phyloP scores from a whole-genome alignment of 2,329 filamentous ascomycete species.

The Ophiostoma montium region DNA sequence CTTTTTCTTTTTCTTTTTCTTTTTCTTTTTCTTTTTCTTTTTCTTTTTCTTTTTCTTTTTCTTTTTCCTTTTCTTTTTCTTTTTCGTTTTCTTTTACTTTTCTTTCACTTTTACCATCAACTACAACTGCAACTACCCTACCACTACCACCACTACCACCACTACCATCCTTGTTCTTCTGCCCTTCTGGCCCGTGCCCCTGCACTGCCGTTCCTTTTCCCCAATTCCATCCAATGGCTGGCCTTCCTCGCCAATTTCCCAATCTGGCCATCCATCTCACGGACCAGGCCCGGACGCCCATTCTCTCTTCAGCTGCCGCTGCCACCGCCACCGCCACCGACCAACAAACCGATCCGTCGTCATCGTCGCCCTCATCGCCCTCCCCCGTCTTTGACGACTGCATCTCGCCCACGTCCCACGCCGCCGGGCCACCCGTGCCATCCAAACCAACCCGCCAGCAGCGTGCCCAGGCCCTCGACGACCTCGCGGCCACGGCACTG shows the following conservation, averaged over 20 bases:
- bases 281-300: slow-evolving; percentile 41
- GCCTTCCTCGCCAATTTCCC: slow-evolving; percentile 34
- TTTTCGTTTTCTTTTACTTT: no score
- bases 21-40: no score
- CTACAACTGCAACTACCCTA: no score
- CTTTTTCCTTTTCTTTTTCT: no score
- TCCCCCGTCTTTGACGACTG: neutral
- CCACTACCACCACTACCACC: no score
- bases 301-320: slow-evolving; percentile 32
- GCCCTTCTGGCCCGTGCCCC: no score
- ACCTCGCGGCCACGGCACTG: slow-evolving; percentile 38
- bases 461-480: slow-evolving; percentile 32
- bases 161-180: no score
- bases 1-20: no score
- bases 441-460: slow-evolving; percentile 12
- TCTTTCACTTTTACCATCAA: no score
- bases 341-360: neutral
- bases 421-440: neutral
- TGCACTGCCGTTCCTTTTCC: no score
- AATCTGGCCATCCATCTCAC: slow-evolving; percentile 41
- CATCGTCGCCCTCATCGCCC: neutral
- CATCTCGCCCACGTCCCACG: neutral
- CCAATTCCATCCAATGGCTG: slow-evolving; percentile 26
- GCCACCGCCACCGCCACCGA: neutral
- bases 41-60: no score